A percentile compares a stretch with the other conserved stretches of the same genome.
phyloP scores from a whole-genome alignment of 192 early-diverging fungal genomes.

The Geosiphon pyriformis region DNA sequence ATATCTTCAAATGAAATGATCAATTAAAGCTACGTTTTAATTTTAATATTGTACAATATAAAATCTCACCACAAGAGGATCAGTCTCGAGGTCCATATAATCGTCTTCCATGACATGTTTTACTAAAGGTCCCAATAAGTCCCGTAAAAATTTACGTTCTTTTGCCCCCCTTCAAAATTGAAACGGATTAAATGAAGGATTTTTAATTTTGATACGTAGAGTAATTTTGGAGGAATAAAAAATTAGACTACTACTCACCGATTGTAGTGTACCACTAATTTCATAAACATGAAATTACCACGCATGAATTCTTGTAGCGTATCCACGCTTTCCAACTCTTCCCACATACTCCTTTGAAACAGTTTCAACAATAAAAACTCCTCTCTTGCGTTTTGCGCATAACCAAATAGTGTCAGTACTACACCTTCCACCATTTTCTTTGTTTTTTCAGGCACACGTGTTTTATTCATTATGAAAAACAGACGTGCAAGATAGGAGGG shows the following conservation, averaged over 20 bases:
- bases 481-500: conserved; percentile 84
- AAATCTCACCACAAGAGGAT: conserved; percentile 59
- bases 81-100: conserved; percentile 83
- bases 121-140: conserved; percentile 78
- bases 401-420: conserved; percentile 91
- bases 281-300: conserved; percentile 96
- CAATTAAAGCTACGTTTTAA: no score
- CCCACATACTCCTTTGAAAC: conserved; percentile 83
- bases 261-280: conserved; percentile 92
- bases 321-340: conserved; percentile 82
- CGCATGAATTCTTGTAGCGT: conserved; percentile 87
- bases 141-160: conserved; percentile 85
- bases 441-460: conserved; percentile 50
- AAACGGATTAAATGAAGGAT: neutral
- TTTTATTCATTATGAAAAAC: conserved; percentile 86
- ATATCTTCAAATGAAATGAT: conserved; percentile 59
- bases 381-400: conserved; percentile 93
- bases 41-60: no score
- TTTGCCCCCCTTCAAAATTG: conserved; percentile 81
- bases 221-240: conserved; percentile 18
- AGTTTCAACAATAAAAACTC: conserved; percentile 94
- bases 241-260: conserved; percentile 47
- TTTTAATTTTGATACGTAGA: conserved; percentile 8
- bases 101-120: conserved; percentile 71
- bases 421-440: conserved; percentile 85